Evolutionary conservation across 2,329 filamentous ascomycete genomes (phyloP).

Genomic region (Aphanoascus verrucosus): DNA sequence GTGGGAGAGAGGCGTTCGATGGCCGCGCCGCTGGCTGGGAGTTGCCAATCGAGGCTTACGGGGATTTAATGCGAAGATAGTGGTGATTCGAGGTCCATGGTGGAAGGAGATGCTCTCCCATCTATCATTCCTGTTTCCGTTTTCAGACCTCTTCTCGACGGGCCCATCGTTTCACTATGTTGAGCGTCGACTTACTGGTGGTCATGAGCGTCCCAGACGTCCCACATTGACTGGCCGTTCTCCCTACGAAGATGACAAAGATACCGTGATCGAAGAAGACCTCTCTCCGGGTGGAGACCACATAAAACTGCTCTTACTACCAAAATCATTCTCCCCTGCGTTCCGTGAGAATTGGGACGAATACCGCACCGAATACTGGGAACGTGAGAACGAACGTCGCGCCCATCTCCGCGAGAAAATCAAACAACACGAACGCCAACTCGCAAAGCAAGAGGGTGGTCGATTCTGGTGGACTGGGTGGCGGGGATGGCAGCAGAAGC

Average conservation of each 20-base stretch:
- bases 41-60: conserved; percentile 82
- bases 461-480: conserved; percentile 84
- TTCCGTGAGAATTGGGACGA: conserved; percentile 97
- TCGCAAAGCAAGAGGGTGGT: conserved; percentile 54
- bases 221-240: conserved; percentile 4
- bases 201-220: conserved; percentile 14
- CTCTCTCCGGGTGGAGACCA: conserved; percentile 81
- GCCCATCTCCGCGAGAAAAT: conserved; percentile 61
- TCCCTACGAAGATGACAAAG: conserved; percentile 12
- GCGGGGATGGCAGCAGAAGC: conserved; percentile 21
- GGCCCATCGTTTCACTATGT: conserved; percentile 64
- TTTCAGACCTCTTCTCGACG: conserved; percentile 53
- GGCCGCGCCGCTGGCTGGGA: conserved; percentile 83
- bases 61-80: conserved; percentile 91
- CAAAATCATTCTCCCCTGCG: conserved; percentile 87
- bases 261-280: conserved; percentile 64
- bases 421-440: conserved; percentile 54
- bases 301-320: conserved; percentile 77
- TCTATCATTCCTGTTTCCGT: conserved; percentile 66
- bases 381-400: conserved; percentile 84
- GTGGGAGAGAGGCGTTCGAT: conserved; percentile 89
- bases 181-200: conserved; percentile 42
- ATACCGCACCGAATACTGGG: conserved; percentile 92
- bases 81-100: conserved; percentile 73
- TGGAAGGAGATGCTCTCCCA: conserved; percentile 67